Conservation (phyloP, 139 green algal genomes). For the Chara braunii region DNA sequence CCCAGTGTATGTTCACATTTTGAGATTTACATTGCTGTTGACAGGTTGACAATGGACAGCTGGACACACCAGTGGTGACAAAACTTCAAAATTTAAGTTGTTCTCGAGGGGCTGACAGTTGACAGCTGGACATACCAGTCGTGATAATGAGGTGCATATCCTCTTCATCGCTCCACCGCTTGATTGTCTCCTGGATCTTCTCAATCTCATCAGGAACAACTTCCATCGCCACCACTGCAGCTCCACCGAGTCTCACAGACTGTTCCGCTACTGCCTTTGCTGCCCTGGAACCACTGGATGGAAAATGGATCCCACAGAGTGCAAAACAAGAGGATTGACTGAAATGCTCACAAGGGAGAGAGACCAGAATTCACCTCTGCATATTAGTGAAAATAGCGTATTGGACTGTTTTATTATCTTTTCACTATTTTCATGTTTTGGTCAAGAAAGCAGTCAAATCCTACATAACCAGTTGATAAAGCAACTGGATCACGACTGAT, state of each 20-base stretch:
- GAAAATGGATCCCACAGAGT: neutral
- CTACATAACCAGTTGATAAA: too few relatives aligned
- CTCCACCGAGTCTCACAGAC: constrained; percentile 9
- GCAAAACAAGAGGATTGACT: neutral
- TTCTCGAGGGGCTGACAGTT: too few relatives aligned
- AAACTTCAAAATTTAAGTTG: too few relatives aligned
- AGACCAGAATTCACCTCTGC: too few relatives aligned
- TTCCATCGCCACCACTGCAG: constrained; percentile 17
- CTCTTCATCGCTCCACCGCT: constrained; percentile 5
- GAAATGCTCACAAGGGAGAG: neutral
- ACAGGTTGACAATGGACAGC: too few relatives aligned
- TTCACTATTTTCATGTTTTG: too few relatives aligned
- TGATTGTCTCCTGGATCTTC: constrained; percentile 12
- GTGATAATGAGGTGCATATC: constrained; percentile 32
- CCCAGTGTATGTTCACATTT: too few relatives aligned
- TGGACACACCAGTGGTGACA: constrained; percentile 18
- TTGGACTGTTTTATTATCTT: too few relatives aligned
- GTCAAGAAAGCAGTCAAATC: too few relatives aligned
- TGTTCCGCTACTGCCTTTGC: constrained; percentile 5
- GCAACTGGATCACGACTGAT: too few relatives aligned
- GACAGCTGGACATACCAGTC: constrained; percentile 4
- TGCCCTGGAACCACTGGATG: constrained; percentile 12
- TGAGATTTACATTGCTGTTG: too few relatives aligned
- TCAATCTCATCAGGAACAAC: constrained; percentile 33
- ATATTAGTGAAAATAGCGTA: too few relatives aligned